Conservation (phyloP, 2,329 filamentous ascomycete genomes). For the Phaeoacremonium minimum region DNA sequence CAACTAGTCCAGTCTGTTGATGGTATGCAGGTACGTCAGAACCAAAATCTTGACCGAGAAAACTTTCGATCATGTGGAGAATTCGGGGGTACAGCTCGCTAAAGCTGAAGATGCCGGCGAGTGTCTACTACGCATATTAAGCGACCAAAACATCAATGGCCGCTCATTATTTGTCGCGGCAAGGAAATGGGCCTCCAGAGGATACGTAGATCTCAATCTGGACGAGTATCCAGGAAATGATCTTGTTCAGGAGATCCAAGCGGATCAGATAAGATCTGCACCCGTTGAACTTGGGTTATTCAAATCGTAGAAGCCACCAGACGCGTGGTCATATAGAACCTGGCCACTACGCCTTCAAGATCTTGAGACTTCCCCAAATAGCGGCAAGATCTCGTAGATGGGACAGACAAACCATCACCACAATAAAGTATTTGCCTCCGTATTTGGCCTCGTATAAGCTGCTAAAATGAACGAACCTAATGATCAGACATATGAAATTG, state of each 20-base stretch:
- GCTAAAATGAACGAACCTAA: no score
- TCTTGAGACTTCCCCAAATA: no score
- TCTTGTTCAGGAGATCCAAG: conserved; percentile 19
- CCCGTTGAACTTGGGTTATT: conserved; percentile 17
- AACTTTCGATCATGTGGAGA: conserved; percentile 16
- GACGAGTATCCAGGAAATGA: conserved; percentile 24
- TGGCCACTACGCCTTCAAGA: no score
- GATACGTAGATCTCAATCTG: conserved; percentile 26
- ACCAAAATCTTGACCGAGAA: conserved; percentile 23
- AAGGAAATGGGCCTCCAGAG: conserved; percentile 21
- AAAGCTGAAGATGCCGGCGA: conserved; percentile 16
- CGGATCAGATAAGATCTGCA: conserved; percentile 18
- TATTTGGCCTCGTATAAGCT: no score
- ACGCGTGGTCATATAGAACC: no score
- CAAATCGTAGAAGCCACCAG: no score
- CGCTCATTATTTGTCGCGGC: conserved; percentile 27
- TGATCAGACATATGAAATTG: no score
- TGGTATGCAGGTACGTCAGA: conserved; percentile 17
- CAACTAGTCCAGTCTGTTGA: neutral
- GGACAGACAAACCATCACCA: no score
- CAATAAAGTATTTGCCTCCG: no score
- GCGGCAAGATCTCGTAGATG: no score
- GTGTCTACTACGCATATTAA: conserved; percentile 18
- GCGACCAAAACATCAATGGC: conserved; percentile 19
- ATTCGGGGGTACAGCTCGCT: conserved; percentile 20